phyloP scores from a whole-genome alignment of 306 rosid genomes.

The Acacia crassicarpa region DNA sequence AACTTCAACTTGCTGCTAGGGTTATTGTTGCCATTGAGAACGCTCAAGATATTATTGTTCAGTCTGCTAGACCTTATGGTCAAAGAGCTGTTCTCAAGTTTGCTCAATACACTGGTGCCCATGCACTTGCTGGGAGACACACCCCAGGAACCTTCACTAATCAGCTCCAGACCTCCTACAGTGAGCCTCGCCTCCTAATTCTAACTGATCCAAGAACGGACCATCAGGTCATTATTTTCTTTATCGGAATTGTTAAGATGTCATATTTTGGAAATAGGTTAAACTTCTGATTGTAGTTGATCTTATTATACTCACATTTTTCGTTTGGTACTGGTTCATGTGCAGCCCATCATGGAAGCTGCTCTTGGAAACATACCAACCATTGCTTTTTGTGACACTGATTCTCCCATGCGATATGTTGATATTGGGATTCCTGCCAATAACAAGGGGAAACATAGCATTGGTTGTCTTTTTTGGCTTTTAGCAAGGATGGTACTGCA shows the following conservation, averaged over 20 bases:
- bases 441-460: constrained; percentile 86
- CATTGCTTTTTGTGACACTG: constrained; percentile 86
- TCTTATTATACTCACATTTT: background rate
- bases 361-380: constrained; percentile 89
- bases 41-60: constrained; percentile 71
- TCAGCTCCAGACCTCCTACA: constrained; percentile 76
- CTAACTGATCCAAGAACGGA: constrained; percentile 85
- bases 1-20: constrained; percentile 75
- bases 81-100: constrained; percentile 80
- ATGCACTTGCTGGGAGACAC: constrained; percentile 77
- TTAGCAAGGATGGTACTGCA: constrained; percentile 84
- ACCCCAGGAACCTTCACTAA: constrained; percentile 85
- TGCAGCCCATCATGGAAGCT: constrained; percentile 85
- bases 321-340: constrained; percentile 1
- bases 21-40: constrained; percentile 76
- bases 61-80: constrained; percentile 75
- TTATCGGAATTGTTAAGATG: background rate
- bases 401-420: constrained; percentile 80
- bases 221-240: constrained; percentile 58
- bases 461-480: constrained; percentile 86
- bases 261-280: background rate
- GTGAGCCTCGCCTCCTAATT: constrained; percentile 84
- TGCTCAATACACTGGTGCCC: constrained; percentile 75
- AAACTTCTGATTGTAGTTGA: background rate
- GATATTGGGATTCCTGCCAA: constrained; percentile 89